Conservation (phyloP, 164 flowering plant genomes). For the Pachysandra terminalis region DNA sequence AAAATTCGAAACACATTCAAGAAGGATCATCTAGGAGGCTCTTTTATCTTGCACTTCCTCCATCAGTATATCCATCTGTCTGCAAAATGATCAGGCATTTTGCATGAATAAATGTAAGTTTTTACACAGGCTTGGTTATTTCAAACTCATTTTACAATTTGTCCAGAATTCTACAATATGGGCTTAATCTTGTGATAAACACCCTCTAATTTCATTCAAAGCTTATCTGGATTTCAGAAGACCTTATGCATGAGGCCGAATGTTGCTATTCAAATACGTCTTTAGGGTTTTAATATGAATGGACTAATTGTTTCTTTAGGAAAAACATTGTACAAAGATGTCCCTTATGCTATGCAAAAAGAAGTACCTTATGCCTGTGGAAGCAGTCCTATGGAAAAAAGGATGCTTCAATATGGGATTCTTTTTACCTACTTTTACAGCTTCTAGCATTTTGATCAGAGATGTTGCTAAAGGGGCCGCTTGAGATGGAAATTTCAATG, state of each 20-base stretch:
- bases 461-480: not conserved
- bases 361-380: not conserved
- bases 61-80: conserved; percentile 96
- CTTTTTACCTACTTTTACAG: not conserved
- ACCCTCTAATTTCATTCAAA: not conserved
- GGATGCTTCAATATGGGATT: not conserved
- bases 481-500: no score
- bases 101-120: conserved; percentile 82
- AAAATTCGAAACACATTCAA: conserved; percentile 49
- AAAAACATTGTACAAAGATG: not conserved
- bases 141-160: not conserved
- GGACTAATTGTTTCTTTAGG: no score
- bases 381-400: no score
- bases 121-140: not conserved
- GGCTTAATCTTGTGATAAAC: not conserved
- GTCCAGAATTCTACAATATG: not conserved
- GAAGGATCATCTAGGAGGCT: conserved; percentile 88
- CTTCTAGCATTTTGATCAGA: not conserved
- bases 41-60: conserved; percentile 97
- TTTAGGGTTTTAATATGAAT: no score
- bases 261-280: no score
- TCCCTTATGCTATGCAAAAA: not conserved
- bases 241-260: not conserved
- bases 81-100: conserved; percentile 77
- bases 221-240: not conserved